Evolutionary conservation across 164 flowering plant species (phyloP).

Genomic region (Warburgia ugandensis): DNA sequence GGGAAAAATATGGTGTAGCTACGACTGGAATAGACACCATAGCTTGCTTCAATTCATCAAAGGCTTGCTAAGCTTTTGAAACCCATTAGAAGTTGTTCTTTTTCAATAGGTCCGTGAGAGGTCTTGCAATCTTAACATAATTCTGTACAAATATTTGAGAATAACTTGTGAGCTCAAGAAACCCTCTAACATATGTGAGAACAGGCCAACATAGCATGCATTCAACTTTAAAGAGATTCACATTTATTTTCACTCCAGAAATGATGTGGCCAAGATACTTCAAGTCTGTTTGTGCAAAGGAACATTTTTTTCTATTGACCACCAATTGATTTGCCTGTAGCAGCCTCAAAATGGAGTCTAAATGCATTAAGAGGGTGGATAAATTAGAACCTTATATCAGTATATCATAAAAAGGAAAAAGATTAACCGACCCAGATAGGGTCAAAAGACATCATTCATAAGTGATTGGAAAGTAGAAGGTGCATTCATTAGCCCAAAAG

Average conservation of each 20-base stretch:
- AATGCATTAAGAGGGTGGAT: too few species aligned
- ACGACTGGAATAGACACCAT: slow-evolving; percentile 1
- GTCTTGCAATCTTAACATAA: not conserved
- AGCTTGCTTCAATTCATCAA: not conserved
- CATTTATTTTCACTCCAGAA: not conserved
- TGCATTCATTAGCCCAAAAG: too few species aligned
- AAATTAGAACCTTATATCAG: too few species aligned
- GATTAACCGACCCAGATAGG: too few species aligned
- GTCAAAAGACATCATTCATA: too few species aligned
- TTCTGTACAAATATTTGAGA: not conserved
- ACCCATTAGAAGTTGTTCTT: slow-evolving; percentile 9
- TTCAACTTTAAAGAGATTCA: not conserved
- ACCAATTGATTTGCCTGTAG: too few species aligned
- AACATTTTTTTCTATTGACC: too few species aligned
- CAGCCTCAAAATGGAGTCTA: too few species aligned
- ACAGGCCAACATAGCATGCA: not conserved
- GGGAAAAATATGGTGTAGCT: not conserved
- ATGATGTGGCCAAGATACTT: slow-evolving; percentile 8
- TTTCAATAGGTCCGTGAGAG: not conserved
- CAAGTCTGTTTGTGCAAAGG: too few species aligned
- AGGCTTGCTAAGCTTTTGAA: not conserved
- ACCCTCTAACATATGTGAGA: not conserved
- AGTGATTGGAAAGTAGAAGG: too few species aligned
- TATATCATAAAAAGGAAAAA: too few species aligned
- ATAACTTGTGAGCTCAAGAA: slow-evolving; percentile 9